Base-by-base conservation (phyloP, 2,329 filamentous ascomycete species). In the Cladosporium cucumerinum region DNA sequence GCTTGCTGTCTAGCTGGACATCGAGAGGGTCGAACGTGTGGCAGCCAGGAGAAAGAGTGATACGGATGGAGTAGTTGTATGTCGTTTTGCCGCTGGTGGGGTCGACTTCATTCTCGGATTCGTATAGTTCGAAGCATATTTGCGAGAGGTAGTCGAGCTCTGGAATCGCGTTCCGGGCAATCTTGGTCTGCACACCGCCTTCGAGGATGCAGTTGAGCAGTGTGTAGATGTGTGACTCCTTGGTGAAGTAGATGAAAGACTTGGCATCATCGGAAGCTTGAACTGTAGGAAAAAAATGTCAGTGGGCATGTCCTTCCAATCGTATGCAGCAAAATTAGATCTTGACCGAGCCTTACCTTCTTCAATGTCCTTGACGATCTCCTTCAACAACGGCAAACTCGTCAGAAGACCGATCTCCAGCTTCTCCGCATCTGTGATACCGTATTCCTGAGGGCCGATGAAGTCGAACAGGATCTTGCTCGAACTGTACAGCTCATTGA, bases 151-250 rank as follows among this genome's bases (percentile, higher is more conserved):
- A 99, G 77, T 99, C 95, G 36, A 99, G 87, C 79, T 99, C 95
- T 0, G 95, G 95, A 69, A 99, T 99, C 48, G 92, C 93, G 73
- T 92, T 93, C 43, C 96, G 90, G 72, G 92, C 90, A 74, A 99
- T 98, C 81, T 99, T 99, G 26, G 94, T 97, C 74, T 96, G 91
- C 69, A 99, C 91, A 32, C 95, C 96, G 66, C 96, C 95, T 77
- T 99, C 95, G 28, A 99, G 86, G 71, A 99, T 98, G 77, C 94
- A 98, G 78, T 99, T 99, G 65, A 99, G 86, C 5, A 99, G 85
- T 5, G 95, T 99, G 80, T 99, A 99, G 68, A 99, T 97, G 77
- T 99, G 95, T 0, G 92, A 97, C 79, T 99, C 95, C 78, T 99
- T 99, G 68, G 95, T 99, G 78, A 99, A 99, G 81, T 99, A 99